Evolutionary conservation across 305 asterid species (phyloP), one percentile per base, ranked within the genome.

Genomic region (Striga hermonthica): DNA sequence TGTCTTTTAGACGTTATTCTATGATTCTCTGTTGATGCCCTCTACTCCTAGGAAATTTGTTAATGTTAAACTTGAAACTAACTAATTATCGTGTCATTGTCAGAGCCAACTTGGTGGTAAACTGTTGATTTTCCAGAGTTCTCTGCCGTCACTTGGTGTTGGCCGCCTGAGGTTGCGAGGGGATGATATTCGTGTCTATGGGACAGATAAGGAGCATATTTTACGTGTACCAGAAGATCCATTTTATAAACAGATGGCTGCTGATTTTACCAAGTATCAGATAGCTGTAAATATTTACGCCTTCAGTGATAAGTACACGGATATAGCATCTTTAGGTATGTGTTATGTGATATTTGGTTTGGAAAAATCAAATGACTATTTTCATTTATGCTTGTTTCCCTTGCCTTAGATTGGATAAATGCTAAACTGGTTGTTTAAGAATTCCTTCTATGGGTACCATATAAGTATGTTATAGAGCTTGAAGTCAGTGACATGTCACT

Each of bases 221-320:
- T 60, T 85, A 72, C 91, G 99, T 76, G 69, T 81, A 57, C 91
- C 99, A 35, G 99, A 93, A 86, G 99, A 90, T 80, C 95, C 99
- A 53, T 93, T 90, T 71, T 93, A 93, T 81, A 93, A 93, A 76
- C 99, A 90, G 74, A 93, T 90, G 97, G 97, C 97, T 81, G 99
- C 99, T 80, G 99, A 93, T 86, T 85, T 93, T 66, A 88, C 97
- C 56, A 90, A 93, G 86, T 83, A 66, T 75, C 99, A 93, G 81
- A 84, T 93, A 74, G 92, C 99, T 63, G 95, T 85, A 57, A 93
- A 93, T 75, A 72, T 90, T 38, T 93, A 93, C 82, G 94, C 90
- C 50, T 90, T 86, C 84, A 88, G 96, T 49, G 99, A 90, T 68
- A 93, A 88, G 79, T 93, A 86, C 78, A 88, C 84, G 7, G 99